phyloP scores from a whole-genome alignment of 2,329 filamentous ascomycete genomes.

The Fusarium subtropicale region DNA sequence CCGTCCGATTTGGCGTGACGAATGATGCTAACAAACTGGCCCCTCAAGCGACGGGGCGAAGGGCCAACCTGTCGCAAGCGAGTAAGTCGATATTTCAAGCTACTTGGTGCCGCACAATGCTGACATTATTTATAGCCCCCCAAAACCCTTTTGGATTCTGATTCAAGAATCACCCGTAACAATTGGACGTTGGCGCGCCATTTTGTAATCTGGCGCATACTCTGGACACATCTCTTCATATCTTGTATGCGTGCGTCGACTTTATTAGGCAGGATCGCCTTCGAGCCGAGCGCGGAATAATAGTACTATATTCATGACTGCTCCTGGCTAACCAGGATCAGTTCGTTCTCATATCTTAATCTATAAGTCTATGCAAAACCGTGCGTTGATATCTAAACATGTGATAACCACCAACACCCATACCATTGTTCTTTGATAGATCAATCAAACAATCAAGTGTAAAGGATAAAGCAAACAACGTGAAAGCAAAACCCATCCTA shows the following conservation, averaged over 20 bases:
- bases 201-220: constrained; percentile 29
- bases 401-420: neutral
- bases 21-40: constrained; percentile 78
- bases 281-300: constrained; percentile 36
- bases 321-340: constrained; percentile 18
- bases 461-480: neutral
- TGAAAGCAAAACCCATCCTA: neutral
- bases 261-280: constrained; percentile 36
- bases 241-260: constrained; percentile 44
- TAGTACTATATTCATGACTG: constrained; percentile 44
- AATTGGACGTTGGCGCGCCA: constrained; percentile 5
- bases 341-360: constrained; percentile 38
- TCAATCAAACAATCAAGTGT: neutral
- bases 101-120: constrained; percentile 1
- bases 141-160: constrained; percentile 67
- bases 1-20: constrained; percentile 87
- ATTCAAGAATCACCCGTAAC: constrained; percentile 14
- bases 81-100: constrained; percentile 75
- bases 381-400: constrained; percentile 11
- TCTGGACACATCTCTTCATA: constrained; percentile 44
- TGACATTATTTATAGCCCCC: constrained; percentile 55
- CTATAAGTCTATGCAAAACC: constrained; percentile 29
- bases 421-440: neutral
- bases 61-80: constrained; percentile 92
- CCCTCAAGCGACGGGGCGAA: constrained; percentile 87